Percentiles rank a stretch among this genome's conserved stretches.
These are phyloP conservation scores for Neoascochyta sp. DNA, from an alignment of 2,329 filamentous ascomycete genomes.

Conservation along the genomic window DNA sequence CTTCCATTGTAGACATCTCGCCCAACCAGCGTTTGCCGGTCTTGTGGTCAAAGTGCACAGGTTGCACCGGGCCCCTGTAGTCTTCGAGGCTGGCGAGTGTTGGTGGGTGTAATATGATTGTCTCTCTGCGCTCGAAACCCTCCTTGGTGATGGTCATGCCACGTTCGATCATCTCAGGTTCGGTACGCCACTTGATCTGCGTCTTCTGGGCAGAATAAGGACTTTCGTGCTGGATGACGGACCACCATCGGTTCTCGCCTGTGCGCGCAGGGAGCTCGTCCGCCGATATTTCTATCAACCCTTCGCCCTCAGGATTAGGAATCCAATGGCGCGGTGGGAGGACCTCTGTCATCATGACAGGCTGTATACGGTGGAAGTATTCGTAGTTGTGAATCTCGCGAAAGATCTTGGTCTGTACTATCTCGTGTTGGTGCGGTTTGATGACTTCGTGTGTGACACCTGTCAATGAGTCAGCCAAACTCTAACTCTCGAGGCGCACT, in stretches of 20 bases:
- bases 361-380: constrained; percentile 51
- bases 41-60: constrained; percentile 31
- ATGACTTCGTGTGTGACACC: constrained; percentile 52
- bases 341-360: constrained; percentile 52
- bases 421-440: constrained; percentile 43
- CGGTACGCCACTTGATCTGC: constrained; percentile 15
- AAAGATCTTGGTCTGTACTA: constrained; percentile 47
- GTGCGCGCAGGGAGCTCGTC: constrained; percentile 38
- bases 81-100: constrained; percentile 35
- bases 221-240: constrained; percentile 21
- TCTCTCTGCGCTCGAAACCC: constrained; percentile 43
- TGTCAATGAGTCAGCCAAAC: constrained; percentile 20
- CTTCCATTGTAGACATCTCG: constrained; percentile 19
- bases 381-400: constrained; percentile 55
- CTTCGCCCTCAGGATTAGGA: constrained; percentile 31
- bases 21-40: constrained; percentile 24
- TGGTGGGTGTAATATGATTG: constrained; percentile 47
- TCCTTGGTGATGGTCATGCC: constrained; percentile 39
- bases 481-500: not conserved
- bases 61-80: constrained; percentile 25
- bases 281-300: constrained; percentile 47
- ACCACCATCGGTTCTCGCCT: constrained; percentile 28
- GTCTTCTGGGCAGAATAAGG: constrained; percentile 4
- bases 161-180: constrained; percentile 41
- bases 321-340: constrained; percentile 53